Evolutionary conservation across 768 basidiomycete species (phyloP).

Genomic region (Glaciozyma martinii): DNA sequence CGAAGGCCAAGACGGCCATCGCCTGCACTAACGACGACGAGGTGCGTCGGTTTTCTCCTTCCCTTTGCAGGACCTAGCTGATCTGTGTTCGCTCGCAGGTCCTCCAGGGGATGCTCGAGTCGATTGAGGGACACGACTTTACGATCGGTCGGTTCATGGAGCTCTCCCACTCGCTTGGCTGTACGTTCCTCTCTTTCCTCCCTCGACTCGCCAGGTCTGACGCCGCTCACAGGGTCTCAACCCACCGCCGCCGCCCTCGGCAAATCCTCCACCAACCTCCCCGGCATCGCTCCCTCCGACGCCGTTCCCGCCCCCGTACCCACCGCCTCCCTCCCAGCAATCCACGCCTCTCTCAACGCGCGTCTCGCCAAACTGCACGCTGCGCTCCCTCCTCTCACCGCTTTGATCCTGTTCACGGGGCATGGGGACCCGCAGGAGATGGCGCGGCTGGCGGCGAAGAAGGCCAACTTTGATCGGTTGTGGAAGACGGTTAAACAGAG

Average conservation of each 20-base stretch:
- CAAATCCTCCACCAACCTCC: conserved; percentile 1
- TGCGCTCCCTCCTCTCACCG: conserved; percentile 66
- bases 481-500: conserved; percentile 44
- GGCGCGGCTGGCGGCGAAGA: conserved; percentile 60
- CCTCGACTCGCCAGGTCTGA: background rate
- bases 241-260: conserved; percentile 12
- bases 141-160: conserved; percentile 74
- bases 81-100: conserved; percentile 30
- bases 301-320: background rate
- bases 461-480: conserved; percentile 57
- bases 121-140: conserved; percentile 63
- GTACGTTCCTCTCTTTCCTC: conserved; percentile 43
- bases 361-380: conserved; percentile 57
- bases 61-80: background rate
- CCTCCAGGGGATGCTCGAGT: conserved; percentile 54
- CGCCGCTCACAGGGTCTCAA: conserved; percentile 29
- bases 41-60: conserved; percentile 39
- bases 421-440: conserved; percentile 79
- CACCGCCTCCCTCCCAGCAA: conserved; percentile 7
- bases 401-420: conserved; percentile 75
- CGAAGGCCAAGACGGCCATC: conserved; percentile 67
- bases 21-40: conserved; percentile 70
- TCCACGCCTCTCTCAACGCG: conserved; percentile 48
- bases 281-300: conserved; percentile 40
- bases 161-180: conserved; percentile 69